Percentiles rank a stretch among this genome's conserved stretches.
These are phyloP conservation scores for Diaporthe helianthi DNA, from an alignment of 2,329 filamentous ascomycete genomes.

Conservation along the genomic window DNA sequence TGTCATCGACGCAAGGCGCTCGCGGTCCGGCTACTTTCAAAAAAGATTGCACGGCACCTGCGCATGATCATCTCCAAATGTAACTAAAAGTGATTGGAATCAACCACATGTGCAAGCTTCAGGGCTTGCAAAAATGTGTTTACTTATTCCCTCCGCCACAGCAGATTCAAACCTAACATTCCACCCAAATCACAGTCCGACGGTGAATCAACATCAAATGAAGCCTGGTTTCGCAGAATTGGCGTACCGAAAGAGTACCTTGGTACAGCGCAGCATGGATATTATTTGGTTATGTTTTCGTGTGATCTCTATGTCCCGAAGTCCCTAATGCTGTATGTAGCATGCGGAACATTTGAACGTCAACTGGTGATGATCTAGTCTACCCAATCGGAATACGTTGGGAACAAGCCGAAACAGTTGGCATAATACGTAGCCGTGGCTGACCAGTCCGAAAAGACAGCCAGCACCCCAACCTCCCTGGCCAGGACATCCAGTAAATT, in stretches of 20 bases:
- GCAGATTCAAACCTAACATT: too few species aligned
- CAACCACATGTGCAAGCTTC: too few species aligned
- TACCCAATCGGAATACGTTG: constrained; percentile 24
- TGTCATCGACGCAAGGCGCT: too few species aligned
- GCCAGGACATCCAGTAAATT: constrained; percentile 70
- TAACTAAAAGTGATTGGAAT: too few species aligned
- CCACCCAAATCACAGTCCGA: too few species aligned
- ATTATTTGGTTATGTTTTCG: not conserved
- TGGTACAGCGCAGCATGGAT: not conserved
- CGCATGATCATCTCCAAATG: too few species aligned
- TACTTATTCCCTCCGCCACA: too few species aligned
- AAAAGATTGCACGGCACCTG: too few species aligned
- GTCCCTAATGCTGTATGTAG: not conserved
- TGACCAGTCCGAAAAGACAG: constrained; percentile 74
- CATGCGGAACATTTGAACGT: too few species aligned
- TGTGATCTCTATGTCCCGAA: not conserved
- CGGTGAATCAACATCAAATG: not conserved
- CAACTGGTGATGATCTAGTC: not conserved
- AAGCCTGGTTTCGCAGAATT: not conserved
- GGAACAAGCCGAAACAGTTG: constrained; percentile 65
- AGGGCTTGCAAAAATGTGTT: too few species aligned
- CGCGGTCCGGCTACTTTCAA: too few species aligned
- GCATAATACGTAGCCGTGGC: constrained; percentile 74
- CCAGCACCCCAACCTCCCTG: constrained; percentile 64
- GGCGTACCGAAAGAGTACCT: not conserved